Base-by-base conservation (phyloP, 805 yeast genomes). In the Spathaspora hagerdaliae region DNA sequence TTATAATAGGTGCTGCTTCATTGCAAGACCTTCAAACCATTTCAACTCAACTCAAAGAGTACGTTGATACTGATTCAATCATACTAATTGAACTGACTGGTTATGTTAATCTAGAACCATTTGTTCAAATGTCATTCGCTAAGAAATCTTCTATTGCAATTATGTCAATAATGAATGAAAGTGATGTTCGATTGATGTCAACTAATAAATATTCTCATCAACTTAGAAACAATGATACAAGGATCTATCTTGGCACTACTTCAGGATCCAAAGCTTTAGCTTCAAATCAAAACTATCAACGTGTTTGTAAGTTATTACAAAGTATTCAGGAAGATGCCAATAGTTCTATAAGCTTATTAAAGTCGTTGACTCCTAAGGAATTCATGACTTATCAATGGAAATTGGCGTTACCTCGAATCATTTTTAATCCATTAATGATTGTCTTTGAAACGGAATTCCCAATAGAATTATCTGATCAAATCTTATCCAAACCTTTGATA, bases 301-400 rank as follows among this genome's bases (percentile, higher is more conserved):
- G 52, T 38, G 47, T 63, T 36, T 61, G 61, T 48, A 62, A 64
- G 51, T 53, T 64, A 36, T 54, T 72, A 48, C 70, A 68, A 48
- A 45, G 63, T 40, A 57, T 60, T 26, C 71, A 61, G 46, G 66
- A 65, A 43, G 68, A 63, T 44, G 60, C 67, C 39, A 38, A 53
- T 26, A 67, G 71, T 34, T 62, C 65, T 46, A 65, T 74, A 39
- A 74, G 74, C 39, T 74, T 77, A 41, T 69, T 79, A 51, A 77
- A 77, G 55, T 68, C 80, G 45, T 64, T 71, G 46, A 69, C 75
- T 52, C 70, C 81, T 39, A 65, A 74, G 45, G 88, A 81, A 51
- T 85, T 80, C 55, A 68, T 79, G 63, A 78, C 83, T 10, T 83
- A 83, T 55, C 94, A 89, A 63, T 90, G 96, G 96, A 82, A 84